Conservation (phyloP, 371 early-diverging fungal species). For the Chytridium lagenaria region DNA sequence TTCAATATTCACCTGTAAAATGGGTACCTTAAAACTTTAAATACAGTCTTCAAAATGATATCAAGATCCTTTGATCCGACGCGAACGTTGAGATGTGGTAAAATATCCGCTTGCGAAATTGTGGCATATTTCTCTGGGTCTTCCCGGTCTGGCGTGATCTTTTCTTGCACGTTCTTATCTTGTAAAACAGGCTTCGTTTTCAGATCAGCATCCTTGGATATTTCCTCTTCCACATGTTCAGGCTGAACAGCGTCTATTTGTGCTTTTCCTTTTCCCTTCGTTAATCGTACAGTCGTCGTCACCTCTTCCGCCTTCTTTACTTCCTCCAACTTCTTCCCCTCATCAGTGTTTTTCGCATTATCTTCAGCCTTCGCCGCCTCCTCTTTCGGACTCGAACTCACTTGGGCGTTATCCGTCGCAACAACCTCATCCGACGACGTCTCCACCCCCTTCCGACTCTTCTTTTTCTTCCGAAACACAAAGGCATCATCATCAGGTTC, state of each 20-base stretch:
- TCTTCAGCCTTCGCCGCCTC: background rate
- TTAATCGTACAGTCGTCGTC: background rate
- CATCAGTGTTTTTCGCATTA: too few relatives aligned
- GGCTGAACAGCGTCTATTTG: background rate
- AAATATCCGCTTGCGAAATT: background rate
- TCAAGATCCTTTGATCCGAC: background rate
- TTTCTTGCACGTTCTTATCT: too few relatives aligned
- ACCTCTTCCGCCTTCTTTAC: background rate
- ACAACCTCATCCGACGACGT: background rate
- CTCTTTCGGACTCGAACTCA: too few relatives aligned
- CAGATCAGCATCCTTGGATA: background rate
- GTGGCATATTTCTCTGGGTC: background rate
- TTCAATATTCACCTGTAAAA: background rate
- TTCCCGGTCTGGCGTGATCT: background rate
- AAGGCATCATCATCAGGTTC: background rate
- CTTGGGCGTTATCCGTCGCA: too few relatives aligned
- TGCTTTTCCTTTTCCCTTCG: background rate
- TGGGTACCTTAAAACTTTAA: background rate
- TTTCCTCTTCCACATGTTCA: background rate
- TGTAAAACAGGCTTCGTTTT: too few relatives aligned
- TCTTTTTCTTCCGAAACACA: background rate
- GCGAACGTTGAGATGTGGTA: background rate
- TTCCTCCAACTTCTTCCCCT: background rate
- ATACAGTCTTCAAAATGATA: background rate
- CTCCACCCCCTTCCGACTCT: background rate